Base-by-base conservation (phyloP, 1,284 basidiomycete species). In the Trametes sp. region DNA sequence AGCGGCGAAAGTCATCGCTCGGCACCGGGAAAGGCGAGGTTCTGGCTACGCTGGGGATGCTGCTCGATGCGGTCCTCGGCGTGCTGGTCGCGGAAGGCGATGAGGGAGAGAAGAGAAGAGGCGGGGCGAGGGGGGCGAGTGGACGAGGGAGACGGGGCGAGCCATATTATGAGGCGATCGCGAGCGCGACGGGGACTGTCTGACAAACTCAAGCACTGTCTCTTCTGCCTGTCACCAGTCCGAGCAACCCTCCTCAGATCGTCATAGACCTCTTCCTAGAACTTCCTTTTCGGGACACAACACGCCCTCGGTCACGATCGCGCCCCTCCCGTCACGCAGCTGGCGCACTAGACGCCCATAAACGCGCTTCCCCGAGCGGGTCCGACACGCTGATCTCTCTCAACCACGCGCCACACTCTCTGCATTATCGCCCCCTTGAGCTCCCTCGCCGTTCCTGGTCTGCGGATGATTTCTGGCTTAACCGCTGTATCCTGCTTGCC, bases 1-100 rank as follows among this genome's bases (percentile, higher is more conserved):
- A 57, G 81, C 79, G 21, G 85, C 79, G 68, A 92, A 87, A 49
- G 89, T 87, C 84, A 78, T 78, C 29, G 33, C 56, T 63, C 57
- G 53, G 64, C 9, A 31, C 57, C 59, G 49, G 7, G 41, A 0
- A n/a, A 13, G 19, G 45, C 2, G 6, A 28, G 16, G 38, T 33
- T 24, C 10, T 45, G 8, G 53, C 10, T 10, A 44, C 38, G 19
- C 21, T 24, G 29, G 31, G 19, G 16, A 45, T 21, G 29, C 3
- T 16, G 50, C 33, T 36, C 41, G 51, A 21, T 35, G 61, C 23
- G 33, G 29, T 28, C 4, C 35, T 29, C 23, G 45, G 33, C 28
- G 42, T n/a, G 29, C 28, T 49, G 49, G 44, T 11, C 14, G 62
- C 45, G 21, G 51, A 23, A 14, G 55, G 41, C 45, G 59, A 29